These are phyloP conservation scores for Mortierella sp. DNA, from an alignment of 371 early-diverging fungal species.

Conservation along the genomic window DNA sequence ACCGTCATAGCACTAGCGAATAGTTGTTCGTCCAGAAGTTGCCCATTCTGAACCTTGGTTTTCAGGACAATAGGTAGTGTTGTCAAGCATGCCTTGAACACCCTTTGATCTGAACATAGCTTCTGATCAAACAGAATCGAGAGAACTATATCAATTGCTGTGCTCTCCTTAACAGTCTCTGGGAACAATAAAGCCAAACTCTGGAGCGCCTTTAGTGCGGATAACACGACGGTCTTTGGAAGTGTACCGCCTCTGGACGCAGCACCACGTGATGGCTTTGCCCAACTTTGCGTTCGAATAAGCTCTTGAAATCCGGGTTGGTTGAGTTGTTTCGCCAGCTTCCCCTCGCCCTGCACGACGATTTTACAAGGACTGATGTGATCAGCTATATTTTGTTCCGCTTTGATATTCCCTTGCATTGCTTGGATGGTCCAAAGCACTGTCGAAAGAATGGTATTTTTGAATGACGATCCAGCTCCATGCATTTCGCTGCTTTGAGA, in stretches of 20 bases:
- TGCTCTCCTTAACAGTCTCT: slow-evolving; percentile 29
- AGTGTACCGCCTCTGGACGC: slow-evolving; percentile 45
- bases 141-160: slow-evolving; percentile 43
- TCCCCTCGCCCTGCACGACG: slow-evolving; percentile 19
- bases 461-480: slow-evolving; percentile 26
- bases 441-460: slow-evolving; percentile 30
- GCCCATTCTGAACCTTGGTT: slow-evolving; percentile 41
- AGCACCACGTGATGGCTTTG: slow-evolving; percentile 30
- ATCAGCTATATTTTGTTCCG: not conserved
- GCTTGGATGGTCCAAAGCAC: slow-evolving; percentile 54
- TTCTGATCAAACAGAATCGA: slow-evolving; percentile 50
- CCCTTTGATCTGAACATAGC: slow-evolving; percentile 60
- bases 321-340: slow-evolving; percentile 32
- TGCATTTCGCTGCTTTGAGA: slow-evolving; percentile 27
- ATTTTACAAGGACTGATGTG: slow-evolving; percentile 6
- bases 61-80: slow-evolving; percentile 57
- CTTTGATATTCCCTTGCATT: slow-evolving; percentile 23
- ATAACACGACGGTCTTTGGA: slow-evolving; percentile 41
- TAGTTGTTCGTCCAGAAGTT: slow-evolving; percentile 44
- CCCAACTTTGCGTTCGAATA: slow-evolving; percentile 22
- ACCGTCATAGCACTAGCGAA: slow-evolving; percentile 55
- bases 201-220: slow-evolving; percentile 44
- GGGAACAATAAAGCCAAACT: slow-evolving; percentile 30
- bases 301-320: slow-evolving; percentile 24
- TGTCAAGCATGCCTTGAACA: slow-evolving; percentile 60